A percentile compares a stretch with the other conserved stretches of the same genome.
Evolutionary conservation across 352 stramenopile species (phyloP).

Genomic region (Phytophthora hibernalis): DNA sequence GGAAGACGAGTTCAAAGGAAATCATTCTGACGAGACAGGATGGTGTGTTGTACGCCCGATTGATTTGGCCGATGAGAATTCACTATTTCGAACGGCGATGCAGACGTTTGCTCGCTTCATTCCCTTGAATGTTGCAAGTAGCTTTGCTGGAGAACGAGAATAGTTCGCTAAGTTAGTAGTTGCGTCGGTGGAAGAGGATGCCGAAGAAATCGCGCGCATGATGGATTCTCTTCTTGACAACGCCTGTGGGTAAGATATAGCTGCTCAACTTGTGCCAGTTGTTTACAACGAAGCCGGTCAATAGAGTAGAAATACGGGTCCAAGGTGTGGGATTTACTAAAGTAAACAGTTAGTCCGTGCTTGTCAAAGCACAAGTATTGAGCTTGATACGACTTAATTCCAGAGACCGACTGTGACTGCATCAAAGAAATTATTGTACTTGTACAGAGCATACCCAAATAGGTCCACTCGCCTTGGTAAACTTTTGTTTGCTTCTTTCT

Average conservation of each 20-base stretch:
- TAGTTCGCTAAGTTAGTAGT: conserved; percentile 32
- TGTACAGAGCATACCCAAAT: too few species aligned
- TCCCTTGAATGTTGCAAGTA: conserved; percentile 17
- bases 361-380: too few species aligned
- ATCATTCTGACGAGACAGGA: conserved; percentile 63
- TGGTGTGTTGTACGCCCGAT: conserved; percentile 50
- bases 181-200: conserved; percentile 34
- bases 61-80: background rate
- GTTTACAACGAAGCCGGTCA: background rate
- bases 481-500: too few species aligned
- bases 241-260: background rate
- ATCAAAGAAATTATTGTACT: too few species aligned
- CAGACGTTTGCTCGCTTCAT: conserved; percentile 23
- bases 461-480: too few species aligned
- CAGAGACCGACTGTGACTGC: too few species aligned
- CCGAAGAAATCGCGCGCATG: conserved; percentile 21
- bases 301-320: too few species aligned
- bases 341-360: too few species aligned
- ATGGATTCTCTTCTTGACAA: conserved; percentile 31
- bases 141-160: conserved; percentile 5
- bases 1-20: conserved; percentile 34
- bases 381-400: too few species aligned
- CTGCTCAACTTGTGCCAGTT: background rate
- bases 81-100: conserved; percentile 14
- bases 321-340: too few species aligned